phyloP scores from a whole-genome alignment of 495 filamentous ascomycete genomes.

The Trichoderma virens region DNA sequence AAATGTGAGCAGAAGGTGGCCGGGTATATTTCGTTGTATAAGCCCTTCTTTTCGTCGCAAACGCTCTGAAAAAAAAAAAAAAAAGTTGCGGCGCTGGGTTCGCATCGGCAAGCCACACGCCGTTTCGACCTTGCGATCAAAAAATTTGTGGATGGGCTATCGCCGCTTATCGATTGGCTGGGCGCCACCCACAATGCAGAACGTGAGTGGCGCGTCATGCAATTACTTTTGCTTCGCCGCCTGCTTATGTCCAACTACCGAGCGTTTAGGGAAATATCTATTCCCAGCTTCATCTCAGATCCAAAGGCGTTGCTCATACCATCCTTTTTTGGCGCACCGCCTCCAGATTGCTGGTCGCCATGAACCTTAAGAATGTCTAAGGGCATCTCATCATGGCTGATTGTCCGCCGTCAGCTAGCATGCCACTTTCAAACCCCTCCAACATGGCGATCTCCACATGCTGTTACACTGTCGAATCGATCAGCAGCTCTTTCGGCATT shows the following conservation, averaged over 20 bases:
- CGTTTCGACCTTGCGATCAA: not conserved
- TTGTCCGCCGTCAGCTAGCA: not conserved
- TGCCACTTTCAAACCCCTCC: slow-evolving; percentile 1
- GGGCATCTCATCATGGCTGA: slow-evolving; percentile 10
- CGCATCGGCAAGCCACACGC: not conserved
- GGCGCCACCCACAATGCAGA: not conserved
- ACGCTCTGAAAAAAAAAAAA: not conserved
- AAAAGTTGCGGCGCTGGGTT: not conserved
- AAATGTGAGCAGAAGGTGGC: too few species aligned
- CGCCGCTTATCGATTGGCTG: slow-evolving; percentile 31
- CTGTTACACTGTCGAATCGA: not conserved
- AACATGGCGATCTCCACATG: slow-evolving; percentile 7
- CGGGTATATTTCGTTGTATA: not conserved
- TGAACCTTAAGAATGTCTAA: slow-evolving; percentile 11
- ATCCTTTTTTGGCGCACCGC: not conserved
- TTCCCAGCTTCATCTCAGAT: not conserved
- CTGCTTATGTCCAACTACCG: not conserved
- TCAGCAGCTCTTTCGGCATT: not conserved
- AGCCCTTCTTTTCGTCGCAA: not conserved
- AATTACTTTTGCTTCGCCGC: not conserved
- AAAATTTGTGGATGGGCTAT: slow-evolving; percentile 24
- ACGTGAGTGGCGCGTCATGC: slow-evolving; percentile 10
- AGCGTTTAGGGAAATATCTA: not conserved
- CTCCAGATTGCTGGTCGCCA: slow-evolving; percentile 9
- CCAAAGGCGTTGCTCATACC: not conserved